Base-by-base conservation (phyloP, 2,329 filamentous ascomycete genomes). In the Exophiala dermatitidis region DNA sequence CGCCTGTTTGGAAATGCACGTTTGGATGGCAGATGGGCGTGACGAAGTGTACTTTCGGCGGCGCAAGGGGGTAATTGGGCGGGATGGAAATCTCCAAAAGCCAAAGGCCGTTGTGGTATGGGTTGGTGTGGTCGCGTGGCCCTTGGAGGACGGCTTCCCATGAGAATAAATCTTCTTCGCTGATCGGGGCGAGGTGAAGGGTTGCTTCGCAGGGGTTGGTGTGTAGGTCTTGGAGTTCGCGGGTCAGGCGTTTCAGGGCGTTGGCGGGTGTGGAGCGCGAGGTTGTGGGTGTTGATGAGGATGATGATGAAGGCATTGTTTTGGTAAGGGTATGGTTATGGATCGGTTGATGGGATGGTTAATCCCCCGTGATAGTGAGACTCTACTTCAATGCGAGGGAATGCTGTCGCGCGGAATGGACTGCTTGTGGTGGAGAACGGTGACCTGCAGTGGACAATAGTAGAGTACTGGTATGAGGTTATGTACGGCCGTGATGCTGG, bases 11-110 rank as follows among this genome's bases (percentile, higher is more conserved):
- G 67, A 82, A 82, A 57, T 79, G 74, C 43, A 86, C 82, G 71
- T 96, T 96, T 45, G 90, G 84, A 73, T 95, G 90, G 64, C 88
- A 86, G 61, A 94, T 82, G 58, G 83, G 82, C 34, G 90, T 98
- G n/a, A 77, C 73, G 74, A 98, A 98, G 53, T 72, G 76, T 61
- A 98, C 84, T 38, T 75, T 78, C 1, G 93, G 93, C 1, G 93
- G 85, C 1, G 79, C 71, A 53, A 86, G 77, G 2, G 93, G 93
- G 71, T 98, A 97, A 38, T 79, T 81, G 0, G 79, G 62, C 0
- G 93, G 90, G 64, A 97, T 80, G 47, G 75, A 68, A 69, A 98
- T 90, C 66, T 73, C 69, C 64, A 98, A 81, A 56, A 86, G 82
- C 90, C 90, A 98, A 64, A 84, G 82, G 58, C 93, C 93, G 66